A percentile compares a stretch with the other conserved stretches of the same genome.
These are phyloP conservation scores for Secale cereale DNA, from an alignment of 176 grass and related monocot genomes.

Conservation along the genomic window DNA sequence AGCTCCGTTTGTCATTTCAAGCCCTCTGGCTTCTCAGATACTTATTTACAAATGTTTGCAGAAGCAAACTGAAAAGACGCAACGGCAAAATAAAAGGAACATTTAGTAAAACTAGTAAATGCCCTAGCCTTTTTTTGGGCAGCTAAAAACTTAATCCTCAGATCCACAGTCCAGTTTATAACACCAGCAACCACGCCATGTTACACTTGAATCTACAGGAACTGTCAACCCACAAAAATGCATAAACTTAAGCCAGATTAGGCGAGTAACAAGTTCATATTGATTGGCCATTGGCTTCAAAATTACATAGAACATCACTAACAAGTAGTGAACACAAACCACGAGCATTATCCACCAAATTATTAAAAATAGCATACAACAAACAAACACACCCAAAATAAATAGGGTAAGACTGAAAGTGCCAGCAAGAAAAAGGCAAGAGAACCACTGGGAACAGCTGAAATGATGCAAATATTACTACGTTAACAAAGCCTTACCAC, in stretches of 20 bases:
- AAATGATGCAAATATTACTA: not conserved
- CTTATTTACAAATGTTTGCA: too few relatives aligned
- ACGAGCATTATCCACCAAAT: not conserved
- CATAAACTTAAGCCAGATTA: not conserved
- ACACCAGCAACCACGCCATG: not conserved
- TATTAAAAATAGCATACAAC: slow-evolving; percentile 20
- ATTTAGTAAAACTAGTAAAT: too few relatives aligned
- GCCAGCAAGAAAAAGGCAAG: not conserved
- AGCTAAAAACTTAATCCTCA: too few relatives aligned
- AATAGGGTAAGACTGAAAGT: not conserved
- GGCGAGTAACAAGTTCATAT: not conserved
- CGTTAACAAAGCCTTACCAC: not conserved
- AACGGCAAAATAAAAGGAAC: too few relatives aligned
- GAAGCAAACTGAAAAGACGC: too few relatives aligned
- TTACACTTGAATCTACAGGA: not conserved
- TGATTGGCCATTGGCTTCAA: not conserved
- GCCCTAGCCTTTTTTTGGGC: too few relatives aligned
- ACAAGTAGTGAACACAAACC: not conserved
- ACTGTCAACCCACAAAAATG: not conserved
- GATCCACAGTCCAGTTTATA: not conserved
- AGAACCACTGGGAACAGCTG: not conserved
- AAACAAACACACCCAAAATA: not conserved
- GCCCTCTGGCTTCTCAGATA: too few relatives aligned
- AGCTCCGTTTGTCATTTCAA: too few relatives aligned
- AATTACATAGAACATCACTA: not conserved